These are phyloP conservation scores for Hericium alpestre DNA, from an alignment of 768 basidiomycete species.

Conservation along the genomic window DNA sequence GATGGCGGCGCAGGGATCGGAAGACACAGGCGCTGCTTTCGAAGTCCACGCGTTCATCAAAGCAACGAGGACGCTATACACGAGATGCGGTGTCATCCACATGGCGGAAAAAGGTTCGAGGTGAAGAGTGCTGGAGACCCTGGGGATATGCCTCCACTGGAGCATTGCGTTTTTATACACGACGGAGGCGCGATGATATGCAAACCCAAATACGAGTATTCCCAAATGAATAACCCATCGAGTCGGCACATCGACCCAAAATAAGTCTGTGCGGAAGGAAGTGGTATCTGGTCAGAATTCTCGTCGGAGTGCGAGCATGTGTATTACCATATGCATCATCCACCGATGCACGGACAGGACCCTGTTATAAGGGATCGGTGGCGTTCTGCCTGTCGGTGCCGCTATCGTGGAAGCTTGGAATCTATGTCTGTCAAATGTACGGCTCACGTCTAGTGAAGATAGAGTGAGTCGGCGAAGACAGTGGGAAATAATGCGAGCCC, in stretches of 20 bases:
- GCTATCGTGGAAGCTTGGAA: not conserved
- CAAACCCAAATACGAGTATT: too few relatives aligned
- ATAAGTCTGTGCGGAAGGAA: not conserved
- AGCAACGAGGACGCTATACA: not conserved
- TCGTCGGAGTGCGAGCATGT: not conserved
- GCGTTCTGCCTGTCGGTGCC: not conserved
- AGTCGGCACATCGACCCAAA: not conserved
- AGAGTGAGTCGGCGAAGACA: not conserved
- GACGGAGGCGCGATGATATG: too few relatives aligned
- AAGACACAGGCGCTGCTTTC: not conserved
- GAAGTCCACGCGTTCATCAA: not conserved
- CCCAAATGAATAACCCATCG: too few relatives aligned
- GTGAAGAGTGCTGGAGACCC: too few relatives aligned
- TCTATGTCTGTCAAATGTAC: not conserved
- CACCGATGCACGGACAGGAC: not conserved
- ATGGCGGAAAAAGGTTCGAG: not conserved
- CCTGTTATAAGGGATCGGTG: not conserved
- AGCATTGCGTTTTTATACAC: too few relatives aligned
- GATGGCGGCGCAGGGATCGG: slow-evolving; percentile 25
- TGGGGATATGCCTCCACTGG: too few relatives aligned
- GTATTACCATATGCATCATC: not conserved
- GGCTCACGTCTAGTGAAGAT: not conserved
- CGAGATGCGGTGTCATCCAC: not conserved
- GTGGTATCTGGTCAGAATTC: not conserved
- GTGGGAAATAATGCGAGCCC: not conserved